Conservation (phyloP, 768 basidiomycete genomes). For the Astraeus odoratus region DNA sequence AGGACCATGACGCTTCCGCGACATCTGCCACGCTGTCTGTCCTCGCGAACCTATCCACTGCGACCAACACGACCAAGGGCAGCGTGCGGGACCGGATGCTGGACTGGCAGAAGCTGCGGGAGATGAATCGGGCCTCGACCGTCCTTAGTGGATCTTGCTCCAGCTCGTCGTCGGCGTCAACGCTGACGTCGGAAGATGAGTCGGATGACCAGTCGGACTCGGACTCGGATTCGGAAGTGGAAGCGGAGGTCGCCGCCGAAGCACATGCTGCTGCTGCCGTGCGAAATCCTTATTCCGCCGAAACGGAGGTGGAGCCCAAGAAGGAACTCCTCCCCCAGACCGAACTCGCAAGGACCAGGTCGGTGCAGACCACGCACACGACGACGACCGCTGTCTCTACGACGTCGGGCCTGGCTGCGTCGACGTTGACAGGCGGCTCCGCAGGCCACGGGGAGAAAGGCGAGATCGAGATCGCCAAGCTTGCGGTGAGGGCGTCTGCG, state of each 20-base stretch:
- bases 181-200: background rate
- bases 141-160: conserved; percentile 13
- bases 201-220: conserved; percentile 13
- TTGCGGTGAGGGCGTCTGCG: conserved; percentile 23
- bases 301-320: background rate
- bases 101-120: conserved; percentile 73
- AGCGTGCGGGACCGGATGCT: conserved; percentile 53
- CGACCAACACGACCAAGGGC: conserved; percentile 17
- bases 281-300: background rate
- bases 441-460: conserved; percentile 18
- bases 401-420: conserved; percentile 4
- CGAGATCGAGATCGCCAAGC: conserved; percentile 24
- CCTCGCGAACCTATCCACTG: conserved; percentile 12
- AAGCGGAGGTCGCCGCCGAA: conserved; percentile 22
- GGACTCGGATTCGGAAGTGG: conserved; percentile 20
- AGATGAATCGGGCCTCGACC: conserved; percentile 43
- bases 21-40: conserved; percentile 6
- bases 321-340: background rate
- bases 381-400: conserved; percentile 12
- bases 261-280: conserved; percentile 9
- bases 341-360: conserved; percentile 6
- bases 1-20: conserved; percentile 7
- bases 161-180: background rate
- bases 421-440: conserved; percentile 4
- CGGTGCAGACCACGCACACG: conserved; percentile 6